Evolutionary conservation across 2,329 filamentous ascomycete genomes (phyloP).

Genomic region (Sporothrix brunneoviolacea): DNA sequence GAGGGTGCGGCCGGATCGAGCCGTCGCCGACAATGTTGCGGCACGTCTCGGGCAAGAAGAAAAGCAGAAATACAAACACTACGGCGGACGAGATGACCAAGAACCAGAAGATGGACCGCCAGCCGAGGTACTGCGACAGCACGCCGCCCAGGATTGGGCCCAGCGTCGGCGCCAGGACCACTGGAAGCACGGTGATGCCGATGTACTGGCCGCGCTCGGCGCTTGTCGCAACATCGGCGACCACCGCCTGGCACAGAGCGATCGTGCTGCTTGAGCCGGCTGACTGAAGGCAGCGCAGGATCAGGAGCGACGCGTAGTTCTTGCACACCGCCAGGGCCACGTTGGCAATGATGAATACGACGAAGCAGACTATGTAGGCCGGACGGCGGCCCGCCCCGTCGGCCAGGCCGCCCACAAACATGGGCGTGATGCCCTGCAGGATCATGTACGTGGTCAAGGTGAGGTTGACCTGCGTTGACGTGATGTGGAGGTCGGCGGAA

Average conservation of each 20-base stretch:
- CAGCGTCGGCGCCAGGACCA: slow-evolving; percentile 48
- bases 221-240: slow-evolving; percentile 64
- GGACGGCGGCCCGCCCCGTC: slow-evolving; percentile 56
- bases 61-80: slow-evolving; percentile 47
- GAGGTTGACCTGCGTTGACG: slow-evolving; percentile 38
- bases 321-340: slow-evolving; percentile 53
- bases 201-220: slow-evolving; percentile 68
- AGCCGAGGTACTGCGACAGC: slow-evolving; percentile 56
- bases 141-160: slow-evolving; percentile 60
- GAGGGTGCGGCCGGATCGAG: slow-evolving; percentile 49
- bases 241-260: slow-evolving; percentile 63
- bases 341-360: slow-evolving; percentile 52
- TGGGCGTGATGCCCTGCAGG: slow-evolving; percentile 55
- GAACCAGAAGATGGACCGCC: slow-evolving; percentile 66
- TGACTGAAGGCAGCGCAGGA: slow-evolving; percentile 57
- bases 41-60: slow-evolving; percentile 54
- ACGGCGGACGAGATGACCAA: slow-evolving; percentile 47
- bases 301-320: slow-evolving; percentile 50
- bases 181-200: slow-evolving; percentile 55
- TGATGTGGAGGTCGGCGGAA: slow-evolving; percentile 32
- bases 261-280: slow-evolving; percentile 61
- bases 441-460: slow-evolving; percentile 57
- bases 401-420: slow-evolving; percentile 54
- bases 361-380: slow-evolving; percentile 51
- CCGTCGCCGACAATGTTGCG: slow-evolving; percentile 56